Percentiles rank a stretch among this genome's conserved stretches.
Conservation (phyloP, 345 rosid species). For the Melaleuca alternifolia region DNA sequence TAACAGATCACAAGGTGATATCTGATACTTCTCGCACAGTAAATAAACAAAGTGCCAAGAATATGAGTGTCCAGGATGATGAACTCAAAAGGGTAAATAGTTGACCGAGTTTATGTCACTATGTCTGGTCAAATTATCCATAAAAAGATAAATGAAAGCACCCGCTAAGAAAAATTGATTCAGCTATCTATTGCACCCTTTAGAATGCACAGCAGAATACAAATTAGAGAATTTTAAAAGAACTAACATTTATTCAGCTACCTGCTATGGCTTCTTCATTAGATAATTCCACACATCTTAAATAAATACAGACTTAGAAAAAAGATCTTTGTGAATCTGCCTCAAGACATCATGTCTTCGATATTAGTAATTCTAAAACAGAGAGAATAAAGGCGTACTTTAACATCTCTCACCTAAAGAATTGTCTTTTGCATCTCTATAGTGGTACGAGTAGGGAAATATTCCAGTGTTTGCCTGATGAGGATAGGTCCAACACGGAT, state of each 20-base stretch:
- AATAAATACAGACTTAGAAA: not conserved
- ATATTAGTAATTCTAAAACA: not conserved
- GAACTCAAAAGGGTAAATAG: not conserved
- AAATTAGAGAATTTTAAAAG: not conserved
- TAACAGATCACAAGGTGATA: not conserved
- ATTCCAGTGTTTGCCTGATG: conserved; percentile 61
- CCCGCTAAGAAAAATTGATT: not conserved
- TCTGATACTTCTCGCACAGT: not conserved
- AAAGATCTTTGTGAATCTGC: not conserved
- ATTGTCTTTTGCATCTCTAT: conserved; percentile 31
- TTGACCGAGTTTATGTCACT: not conserved
- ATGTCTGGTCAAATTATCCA: not conserved
- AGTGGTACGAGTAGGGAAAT: conserved; percentile 55
- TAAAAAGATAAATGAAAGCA: not conserved
- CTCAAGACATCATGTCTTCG: not conserved
- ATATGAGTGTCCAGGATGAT: not conserved
- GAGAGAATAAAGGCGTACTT: not conserved
- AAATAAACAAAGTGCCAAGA: not conserved
- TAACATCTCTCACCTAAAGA: conserved; percentile 53
- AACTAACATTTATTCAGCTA: not conserved
- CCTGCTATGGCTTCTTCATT: not conserved
- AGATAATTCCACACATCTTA: not conserved
- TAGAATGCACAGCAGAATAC: not conserved
- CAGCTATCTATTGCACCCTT: not conserved
- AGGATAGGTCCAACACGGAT: not conserved